Evolutionary conservation across 176 grass and related monocot species (phyloP), one percentile per base, ranked within the genome.

Genomic region (Eragrostis nindensis): DNA sequence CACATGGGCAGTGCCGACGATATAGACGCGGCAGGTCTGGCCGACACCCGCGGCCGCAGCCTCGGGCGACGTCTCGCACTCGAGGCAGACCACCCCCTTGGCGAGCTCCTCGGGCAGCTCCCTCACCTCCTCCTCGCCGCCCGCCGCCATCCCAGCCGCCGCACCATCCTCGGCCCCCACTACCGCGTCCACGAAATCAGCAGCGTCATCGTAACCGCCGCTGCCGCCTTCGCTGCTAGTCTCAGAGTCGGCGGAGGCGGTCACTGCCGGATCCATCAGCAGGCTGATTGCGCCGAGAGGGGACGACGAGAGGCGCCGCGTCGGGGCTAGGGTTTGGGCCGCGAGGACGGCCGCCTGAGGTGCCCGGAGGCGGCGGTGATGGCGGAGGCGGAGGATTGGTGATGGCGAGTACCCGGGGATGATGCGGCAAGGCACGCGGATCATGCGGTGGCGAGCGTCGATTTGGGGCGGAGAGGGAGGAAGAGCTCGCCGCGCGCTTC

Each of bases 1-100:
- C 8, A 94, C 92, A 64, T 94, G 92, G 44, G 92, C 89, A 8
- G 92, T 94, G 38, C 92, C 92, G 29, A 94, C 86, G 22, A 91
- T 48, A 74, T 94, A 91, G 73, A 94, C 74, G 68, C 85, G 81
- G 86, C 92, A 94, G 63, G 84, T 82, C 21, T 43, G 74, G 25
- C 73, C 80, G 5, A 65, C 73, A 15, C 83, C 89, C 0, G 86
- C 72, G 25, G 85, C 84, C 38, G 21, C 80, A 6, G 86, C 83
- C 66, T 91, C 86, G 10, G 89, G 4, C 29, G 89, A 91, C 16
- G 89, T 91, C 49, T 77, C 81, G 77, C 89, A 94, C 59, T 94
- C 80, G 77, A 94, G 87, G 46, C 79, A 73, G 68, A 87, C 84
- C 18, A 89, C 83, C 6, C 86, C 86, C 62, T 71, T 94, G 62